A percentile compares a stretch with the other conserved stretches of the same genome.
These are phyloP conservation scores for Gamsiella multidivaricata DNA, from an alignment of 192 early-diverging fungal species.

Conservation along the genomic window DNA sequence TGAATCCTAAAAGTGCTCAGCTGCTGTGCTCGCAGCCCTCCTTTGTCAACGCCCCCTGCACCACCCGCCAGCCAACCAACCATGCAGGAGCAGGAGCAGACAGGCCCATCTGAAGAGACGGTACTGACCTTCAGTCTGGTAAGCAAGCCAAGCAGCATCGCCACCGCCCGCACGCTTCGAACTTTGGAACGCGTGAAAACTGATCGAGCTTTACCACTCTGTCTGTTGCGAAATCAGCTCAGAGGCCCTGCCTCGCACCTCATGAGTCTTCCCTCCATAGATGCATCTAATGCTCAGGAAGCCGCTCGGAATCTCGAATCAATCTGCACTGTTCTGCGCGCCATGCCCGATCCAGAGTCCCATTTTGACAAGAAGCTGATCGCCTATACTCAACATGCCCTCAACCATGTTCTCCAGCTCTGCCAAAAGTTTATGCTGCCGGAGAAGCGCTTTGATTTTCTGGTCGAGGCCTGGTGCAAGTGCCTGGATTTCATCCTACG, in stretches of 20 bases:
- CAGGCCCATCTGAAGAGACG: constrained; percentile 16
- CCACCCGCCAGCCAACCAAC: background rate
- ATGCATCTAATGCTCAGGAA: constrained; percentile 21
- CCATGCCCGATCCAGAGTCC: constrained; percentile 33
- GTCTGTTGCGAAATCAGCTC: constrained; percentile 3
- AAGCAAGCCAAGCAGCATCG: background rate
- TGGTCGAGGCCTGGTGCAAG: constrained; percentile 35
- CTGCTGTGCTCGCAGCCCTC: background rate
- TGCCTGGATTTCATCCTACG: constrained; percentile 34
- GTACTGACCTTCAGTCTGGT: constrained; percentile 17
- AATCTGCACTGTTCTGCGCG: constrained; percentile 3
- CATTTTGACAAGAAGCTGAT: constrained; percentile 30
- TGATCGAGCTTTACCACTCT: background rate
- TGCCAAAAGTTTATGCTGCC: constrained; percentile 23
- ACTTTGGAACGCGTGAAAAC: background rate
- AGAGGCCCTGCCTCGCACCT: constrained; percentile 18
- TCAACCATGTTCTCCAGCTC: constrained; percentile 22
- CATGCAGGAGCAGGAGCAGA: constrained; percentile 14
- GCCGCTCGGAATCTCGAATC: background rate
- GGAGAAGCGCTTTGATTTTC: constrained; percentile 37
- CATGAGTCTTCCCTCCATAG: constrained; percentile 12
- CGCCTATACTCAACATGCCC: constrained; percentile 26
- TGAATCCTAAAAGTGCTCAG: too few relatives aligned
- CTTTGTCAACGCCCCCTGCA: background rate
- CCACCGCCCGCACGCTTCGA: too few relatives aligned